phyloP scores from a whole-genome alignment of 345 rosid species.

The Raphanus raphanistrum region DNA sequence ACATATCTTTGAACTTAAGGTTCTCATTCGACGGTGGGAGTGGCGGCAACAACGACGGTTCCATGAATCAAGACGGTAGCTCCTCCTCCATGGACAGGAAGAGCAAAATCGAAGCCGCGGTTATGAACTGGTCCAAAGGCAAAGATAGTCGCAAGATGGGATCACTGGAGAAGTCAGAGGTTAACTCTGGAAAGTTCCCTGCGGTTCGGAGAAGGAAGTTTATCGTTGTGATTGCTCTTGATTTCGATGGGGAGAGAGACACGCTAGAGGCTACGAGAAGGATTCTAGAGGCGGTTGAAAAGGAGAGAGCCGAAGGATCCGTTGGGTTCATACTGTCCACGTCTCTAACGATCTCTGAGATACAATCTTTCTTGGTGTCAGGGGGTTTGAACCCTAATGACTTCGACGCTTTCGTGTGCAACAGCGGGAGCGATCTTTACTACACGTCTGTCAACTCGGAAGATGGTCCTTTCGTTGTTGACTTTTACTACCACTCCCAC shows the following conservation, averaged over 20 bases:
- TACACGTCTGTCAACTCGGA: constrained; percentile 74
- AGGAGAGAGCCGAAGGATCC: constrained; percentile 80
- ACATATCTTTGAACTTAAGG: constrained; percentile 87
- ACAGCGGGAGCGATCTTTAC: constrained; percentile 93
- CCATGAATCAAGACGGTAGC: constrained; percentile 61
- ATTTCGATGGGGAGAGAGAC: constrained; percentile 51
- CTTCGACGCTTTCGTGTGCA: constrained; percentile 95
- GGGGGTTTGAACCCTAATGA: constrained; percentile 70
- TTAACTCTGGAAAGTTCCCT: constrained; percentile 66
- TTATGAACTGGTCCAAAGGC: constrained; percentile 79
- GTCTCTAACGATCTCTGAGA: constrained; percentile 79
- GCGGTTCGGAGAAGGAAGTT: constrained; percentile 80
- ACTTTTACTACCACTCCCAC: constrained; percentile 96
- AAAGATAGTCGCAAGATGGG: constrained; percentile 63
- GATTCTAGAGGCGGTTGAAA: constrained; percentile 69
- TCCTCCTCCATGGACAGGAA: constrained; percentile 49
- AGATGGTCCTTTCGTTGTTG: constrained; percentile 70
- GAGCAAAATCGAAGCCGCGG: constrained; percentile 77
- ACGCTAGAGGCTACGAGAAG: constrained; percentile 61
- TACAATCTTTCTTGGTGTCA: constrained; percentile 63
- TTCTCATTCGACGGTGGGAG: constrained; percentile 78
- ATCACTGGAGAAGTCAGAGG: constrained; percentile 61
- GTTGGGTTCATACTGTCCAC: constrained; percentile 88
- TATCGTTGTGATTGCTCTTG: constrained; percentile 80
- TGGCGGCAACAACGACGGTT: constrained; percentile 47